A percentile compares a stretch with the other conserved stretches of the same genome.
These are phyloP conservation scores for Durio zibethinus DNA, from an alignment of 345 rosid genomes.

Conservation along the genomic window DNA sequence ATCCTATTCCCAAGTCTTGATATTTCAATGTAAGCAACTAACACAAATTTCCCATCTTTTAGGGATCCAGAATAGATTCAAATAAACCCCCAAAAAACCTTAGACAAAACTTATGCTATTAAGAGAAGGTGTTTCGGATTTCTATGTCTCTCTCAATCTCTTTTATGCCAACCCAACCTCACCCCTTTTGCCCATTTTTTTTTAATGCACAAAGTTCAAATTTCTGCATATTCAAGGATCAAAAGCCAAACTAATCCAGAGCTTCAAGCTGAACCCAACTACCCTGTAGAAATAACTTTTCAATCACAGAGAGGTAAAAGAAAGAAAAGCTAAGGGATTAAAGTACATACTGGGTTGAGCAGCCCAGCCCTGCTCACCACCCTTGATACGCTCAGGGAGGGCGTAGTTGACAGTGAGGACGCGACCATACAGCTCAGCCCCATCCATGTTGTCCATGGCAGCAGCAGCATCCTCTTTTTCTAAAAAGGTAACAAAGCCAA, in stretches of 20 bases:
- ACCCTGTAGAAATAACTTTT: neutral
- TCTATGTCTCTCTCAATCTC: neutral
- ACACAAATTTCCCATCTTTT: neutral
- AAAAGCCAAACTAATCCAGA: neutral
- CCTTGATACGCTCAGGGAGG: conserved; percentile 92
- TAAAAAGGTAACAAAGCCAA: conserved; percentile 94
- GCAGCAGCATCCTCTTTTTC: conserved; percentile 84
- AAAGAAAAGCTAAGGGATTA: neutral
- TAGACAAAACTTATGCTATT: neutral
- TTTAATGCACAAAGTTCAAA: neutral
- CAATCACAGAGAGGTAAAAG: neutral
- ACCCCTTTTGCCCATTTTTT: neutral
- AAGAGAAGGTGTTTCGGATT: neutral
- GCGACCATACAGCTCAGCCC: conserved; percentile 95
- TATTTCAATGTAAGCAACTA: neutral
- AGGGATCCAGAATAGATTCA: neutral
- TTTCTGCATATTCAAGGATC: neutral
- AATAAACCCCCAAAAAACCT: neutral
- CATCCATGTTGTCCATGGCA: conserved; percentile 99
- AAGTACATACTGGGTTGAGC: conserved; percentile 87
- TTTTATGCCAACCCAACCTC: neutral
- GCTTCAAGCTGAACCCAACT: neutral
- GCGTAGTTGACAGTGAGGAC: conserved; percentile 98
- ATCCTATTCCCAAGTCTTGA: neutral
- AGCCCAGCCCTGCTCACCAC: conserved; percentile 99